Percentiles rank a stretch among this genome's conserved stretches.
Evolutionary conservation across 2,329 filamentous ascomycete genomes (phyloP).

Genomic region (Stachybotrys elegans): DNA sequence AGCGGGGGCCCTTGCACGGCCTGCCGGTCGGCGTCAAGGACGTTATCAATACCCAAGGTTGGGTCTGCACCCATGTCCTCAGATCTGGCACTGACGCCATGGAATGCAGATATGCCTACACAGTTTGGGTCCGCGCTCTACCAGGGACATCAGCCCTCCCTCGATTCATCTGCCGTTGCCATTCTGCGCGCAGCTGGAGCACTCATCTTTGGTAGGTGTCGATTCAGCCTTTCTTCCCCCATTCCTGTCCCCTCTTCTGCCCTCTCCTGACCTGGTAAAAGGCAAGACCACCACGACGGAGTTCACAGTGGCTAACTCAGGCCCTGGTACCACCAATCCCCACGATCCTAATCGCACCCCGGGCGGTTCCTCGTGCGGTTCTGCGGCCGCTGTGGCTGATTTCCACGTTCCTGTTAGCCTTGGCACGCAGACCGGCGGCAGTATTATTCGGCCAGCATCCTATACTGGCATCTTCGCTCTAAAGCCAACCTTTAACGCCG

Average conservation of each 20-base stretch:
- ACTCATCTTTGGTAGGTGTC: slow-evolving; percentile 38
- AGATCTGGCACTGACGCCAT: not conserved
- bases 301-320: slow-evolving; percentile 47
- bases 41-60: slow-evolving; percentile 51
- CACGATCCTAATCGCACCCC: slow-evolving; percentile 59
- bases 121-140: slow-evolving; percentile 53
- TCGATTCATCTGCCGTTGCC: slow-evolving; percentile 47
- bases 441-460: slow-evolving; percentile 53
- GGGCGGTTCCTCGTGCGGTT: slow-evolving; percentile 60
- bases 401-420: slow-evolving; percentile 52
- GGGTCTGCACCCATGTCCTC: not conserved
- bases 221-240: not conserved
- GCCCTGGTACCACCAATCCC: slow-evolving; percentile 49
- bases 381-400: slow-evolving; percentile 57
- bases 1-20: slow-evolving; percentile 52
- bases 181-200: slow-evolving; percentile 49
- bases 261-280: not conserved
- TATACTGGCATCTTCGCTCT: slow-evolving; percentile 47
- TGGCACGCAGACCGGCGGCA: slow-evolving; percentile 60
- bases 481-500: slow-evolving; percentile 14
- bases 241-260: not conserved
- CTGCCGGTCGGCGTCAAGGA: slow-evolving; percentile 57
- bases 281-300: slow-evolving; percentile 47
- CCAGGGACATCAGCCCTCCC: slow-evolving; percentile 31
- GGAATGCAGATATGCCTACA: slow-evolving; percentile 49